phyloP scores from a whole-genome alignment of 2,329 filamentous ascomycete species.

The Aspergillus latus region DNA sequence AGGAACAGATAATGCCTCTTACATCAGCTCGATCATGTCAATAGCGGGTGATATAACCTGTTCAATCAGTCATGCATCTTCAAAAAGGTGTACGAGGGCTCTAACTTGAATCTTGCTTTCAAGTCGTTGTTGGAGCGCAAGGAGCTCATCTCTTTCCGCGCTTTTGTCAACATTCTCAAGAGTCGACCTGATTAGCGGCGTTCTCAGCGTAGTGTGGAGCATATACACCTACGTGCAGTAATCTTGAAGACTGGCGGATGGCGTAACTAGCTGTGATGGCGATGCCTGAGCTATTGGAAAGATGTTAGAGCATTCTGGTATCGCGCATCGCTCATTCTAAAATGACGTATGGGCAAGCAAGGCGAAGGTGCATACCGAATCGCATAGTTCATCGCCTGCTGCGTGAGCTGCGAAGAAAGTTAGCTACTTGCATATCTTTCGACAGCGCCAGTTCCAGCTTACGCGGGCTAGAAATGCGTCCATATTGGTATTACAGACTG shows the following conservation, averaged over 20 bases:
- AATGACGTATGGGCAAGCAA: not conserved
- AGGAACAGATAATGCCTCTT: conserved; percentile 26
- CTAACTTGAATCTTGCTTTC: conserved; percentile 80
- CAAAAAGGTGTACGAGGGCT: conserved; percentile 12
- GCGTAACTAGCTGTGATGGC: conserved; percentile 82
- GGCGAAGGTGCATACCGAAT: conserved; percentile 55
- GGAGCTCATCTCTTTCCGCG: conserved; percentile 69
- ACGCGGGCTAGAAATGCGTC: conserved; percentile 67
- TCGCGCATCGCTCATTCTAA: conserved; percentile 16
- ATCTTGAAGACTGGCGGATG: conserved; percentile 74
- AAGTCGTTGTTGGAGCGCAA: conserved; percentile 68
- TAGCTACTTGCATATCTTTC: conserved; percentile 12
- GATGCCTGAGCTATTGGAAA: conserved; percentile 64
- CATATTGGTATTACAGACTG: conserved; percentile 55
- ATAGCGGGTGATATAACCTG: conserved; percentile 86
- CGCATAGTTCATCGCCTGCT: conserved; percentile 88
- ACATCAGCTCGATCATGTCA: conserved; percentile 90
- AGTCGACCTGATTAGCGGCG: conserved; percentile 6
- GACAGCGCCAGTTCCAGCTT: conserved; percentile 22
- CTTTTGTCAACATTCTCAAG: conserved; percentile 65
- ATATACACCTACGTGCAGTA: conserved; percentile 60
- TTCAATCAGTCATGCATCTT: not conserved
- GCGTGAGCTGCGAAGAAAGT: conserved; percentile 54
- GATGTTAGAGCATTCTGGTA: conserved; percentile 12
- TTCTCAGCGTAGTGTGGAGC: not conserved